Conservation (phyloP, 2,329 filamentous ascomycete species). For the Clarireedia paspali region DNA sequence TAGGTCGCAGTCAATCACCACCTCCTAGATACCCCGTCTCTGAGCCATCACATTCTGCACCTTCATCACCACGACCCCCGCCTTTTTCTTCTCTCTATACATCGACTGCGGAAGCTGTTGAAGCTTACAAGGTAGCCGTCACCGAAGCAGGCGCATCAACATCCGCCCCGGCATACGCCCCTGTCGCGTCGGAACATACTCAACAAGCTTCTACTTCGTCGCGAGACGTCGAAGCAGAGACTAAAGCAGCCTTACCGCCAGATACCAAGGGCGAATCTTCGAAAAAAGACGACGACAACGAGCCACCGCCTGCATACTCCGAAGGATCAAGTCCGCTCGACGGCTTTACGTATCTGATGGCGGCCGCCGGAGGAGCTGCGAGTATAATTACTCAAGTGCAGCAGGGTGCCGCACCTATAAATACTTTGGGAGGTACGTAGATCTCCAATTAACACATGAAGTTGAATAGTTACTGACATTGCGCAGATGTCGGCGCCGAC, state of each 20-base stretch:
- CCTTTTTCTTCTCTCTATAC: constrained; percentile 55
- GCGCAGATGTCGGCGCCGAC: constrained; percentile 70
- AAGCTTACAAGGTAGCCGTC: constrained; percentile 31
- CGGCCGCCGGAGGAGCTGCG: constrained; percentile 89
- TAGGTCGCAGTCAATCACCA: constrained; percentile 39
- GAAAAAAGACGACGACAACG: constrained; percentile 73
- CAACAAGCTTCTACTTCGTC: constrained; percentile 19
- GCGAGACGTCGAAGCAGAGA: constrained; percentile 56
- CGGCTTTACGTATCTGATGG: constrained; percentile 95
- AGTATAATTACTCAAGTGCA: constrained; percentile 99
- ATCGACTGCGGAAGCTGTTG: constrained; percentile 31
- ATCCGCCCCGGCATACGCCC: constrained; percentile 48
- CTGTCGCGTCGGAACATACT: constrained; percentile 32
- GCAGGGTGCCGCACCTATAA: constrained; percentile 79
- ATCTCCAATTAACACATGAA: background rate
- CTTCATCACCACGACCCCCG: constrained; percentile 40
- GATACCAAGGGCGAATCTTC: constrained; percentile 72
- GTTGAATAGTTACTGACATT: constrained; percentile 9
- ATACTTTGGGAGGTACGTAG: constrained; percentile 71
- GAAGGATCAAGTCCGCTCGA: constrained; percentile 89
- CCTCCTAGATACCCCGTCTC: constrained; percentile 51
- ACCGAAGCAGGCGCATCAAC: constrained; percentile 31
- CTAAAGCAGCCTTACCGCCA: constrained; percentile 74
- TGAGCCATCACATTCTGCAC: constrained; percentile 43
- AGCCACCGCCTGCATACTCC: constrained; percentile 92